Evolutionary conservation across 129 eudicot species (phyloP).

Genomic region (Ambrosia trifida): DNA sequence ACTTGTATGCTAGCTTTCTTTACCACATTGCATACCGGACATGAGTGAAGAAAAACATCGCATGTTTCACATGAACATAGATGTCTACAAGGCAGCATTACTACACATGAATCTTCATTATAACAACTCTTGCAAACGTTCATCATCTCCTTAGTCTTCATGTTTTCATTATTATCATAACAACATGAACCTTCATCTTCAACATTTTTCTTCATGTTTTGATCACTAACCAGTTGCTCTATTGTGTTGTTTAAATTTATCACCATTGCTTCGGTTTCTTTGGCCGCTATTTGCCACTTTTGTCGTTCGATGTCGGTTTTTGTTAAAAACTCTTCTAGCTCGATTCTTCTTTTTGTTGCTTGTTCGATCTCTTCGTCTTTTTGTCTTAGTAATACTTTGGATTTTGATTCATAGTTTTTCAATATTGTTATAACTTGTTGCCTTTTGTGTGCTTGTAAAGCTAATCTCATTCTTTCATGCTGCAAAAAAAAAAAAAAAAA

Average conservation of each 20-base stretch:
- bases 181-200: constrained; percentile 91
- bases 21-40: constrained; percentile 73
- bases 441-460: constrained; percentile 58
- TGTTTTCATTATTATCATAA: constrained; percentile 13
- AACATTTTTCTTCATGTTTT: constrained; percentile 21
- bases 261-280: constrained; percentile 68
- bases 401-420: constrained; percentile 50
- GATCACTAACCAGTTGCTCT: constrained; percentile 49
- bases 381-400: constrained; percentile 43
- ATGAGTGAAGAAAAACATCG: constrained; percentile 60
- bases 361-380: constrained; percentile 74
- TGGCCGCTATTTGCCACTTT: constrained; percentile 70
- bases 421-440: constrained; percentile 53
- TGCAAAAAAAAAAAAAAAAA: constrained; percentile 26
- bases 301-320: constrained; percentile 62
- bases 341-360: constrained; percentile 48
- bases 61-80: constrained; percentile 70
- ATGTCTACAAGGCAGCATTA: constrained; percentile 88
- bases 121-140: constrained; percentile 58
- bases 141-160: background rate
- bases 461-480: constrained; percentile 69
- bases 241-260: constrained; percentile 49
- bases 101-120: constrained; percentile 52
- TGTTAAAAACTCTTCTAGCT: constrained; percentile 51
- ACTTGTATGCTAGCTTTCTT: constrained; percentile 74